Evolutionary conservation across 495 filamentous ascomycete genomes (phyloP), one percentile per base, ranked within the genome.

Genomic region (Tuber borchii): DNA sequence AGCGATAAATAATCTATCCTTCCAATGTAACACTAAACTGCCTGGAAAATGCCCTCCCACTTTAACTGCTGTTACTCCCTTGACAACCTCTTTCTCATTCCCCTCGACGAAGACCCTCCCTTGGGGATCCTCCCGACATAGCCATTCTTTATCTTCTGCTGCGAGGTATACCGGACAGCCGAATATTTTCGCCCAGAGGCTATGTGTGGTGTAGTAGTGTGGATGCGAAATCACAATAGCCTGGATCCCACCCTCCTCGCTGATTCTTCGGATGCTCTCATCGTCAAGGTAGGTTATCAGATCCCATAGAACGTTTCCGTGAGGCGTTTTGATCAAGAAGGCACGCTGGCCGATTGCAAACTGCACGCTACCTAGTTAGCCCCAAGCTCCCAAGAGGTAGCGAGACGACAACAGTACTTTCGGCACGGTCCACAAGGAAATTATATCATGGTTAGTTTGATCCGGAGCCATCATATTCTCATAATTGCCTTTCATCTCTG

Each of bases 211-310:
- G 83, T 92, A 94, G 82, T 90, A 95, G 82, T 95, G 92, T 46
- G 92, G 92, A 82, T 95, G 92, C 0, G 88, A 90, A 78, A 95
- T 93, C 68, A 93, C 89, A 51, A 93, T 93, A 0, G 88, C 91
- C n/a, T 86, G 84, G 4, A 94, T 79, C 0, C 90, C 91, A 69
- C 92, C 92, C 4, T 87, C 74, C 12, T 74, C 75, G 14, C 83
- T 83, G 75, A 90, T 86, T 70, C 75, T 74, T 0, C 78, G 71
- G 17, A 91, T 83, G 0, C 91, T 93, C 17, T 85, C 85, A 4
- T 86, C 83, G 79, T 93, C 90, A 9, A 94, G 78, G 71, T 87
- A 88, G 5, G 90, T 85, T 68, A 95, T 84, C 77, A 90, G 88
- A 82, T 94, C 92, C 92, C 92, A 94, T 12, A 94, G 86, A 26